Percentiles rank a stretch among this genome's conserved stretches.
Evolutionary conservation across 2,329 filamentous ascomycete species (phyloP).

Genomic region (Apiospora malaysiana): DNA sequence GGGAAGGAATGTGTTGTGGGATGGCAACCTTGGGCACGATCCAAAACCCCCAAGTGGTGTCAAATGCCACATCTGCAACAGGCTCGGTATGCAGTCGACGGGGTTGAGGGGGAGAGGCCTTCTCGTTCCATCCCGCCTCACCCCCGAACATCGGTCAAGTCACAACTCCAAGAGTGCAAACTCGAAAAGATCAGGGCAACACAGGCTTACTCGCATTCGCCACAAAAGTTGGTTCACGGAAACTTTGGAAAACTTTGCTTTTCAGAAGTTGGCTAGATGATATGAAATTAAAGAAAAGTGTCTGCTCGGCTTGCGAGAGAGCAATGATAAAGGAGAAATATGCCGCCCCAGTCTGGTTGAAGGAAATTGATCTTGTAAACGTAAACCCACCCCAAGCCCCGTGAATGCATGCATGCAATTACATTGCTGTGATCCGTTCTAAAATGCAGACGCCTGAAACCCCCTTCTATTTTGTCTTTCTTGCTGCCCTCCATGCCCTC

Average conservation of each 20-base stretch:
- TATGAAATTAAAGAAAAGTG: neutral
- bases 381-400: neutral
- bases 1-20: no score
- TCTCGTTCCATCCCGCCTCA: no score
- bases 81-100: no score
- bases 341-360: neutral
- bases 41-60: no score
- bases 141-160: no score
- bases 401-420: neutral
- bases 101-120: no score
- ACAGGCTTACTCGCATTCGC: neutral
- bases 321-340: neutral
- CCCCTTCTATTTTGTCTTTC: neutral
- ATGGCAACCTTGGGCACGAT: no score
- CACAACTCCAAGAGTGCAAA: neutral
- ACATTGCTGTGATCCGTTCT: conserved; percentile 6
- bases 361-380: neutral
- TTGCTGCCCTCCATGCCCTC: no score
- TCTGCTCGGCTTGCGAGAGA: neutral
- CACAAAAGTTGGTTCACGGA: no score
- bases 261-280: neutral
- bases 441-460: conserved; percentile 7
- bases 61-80: no score
- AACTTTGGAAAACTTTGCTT: neutral
- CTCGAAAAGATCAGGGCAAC: neutral